Percentiles rank a stretch among this genome's conserved stretches.
phyloP scores from a whole-genome alignment of 345 rosid species.

The Eucalyptus marginata region DNA sequence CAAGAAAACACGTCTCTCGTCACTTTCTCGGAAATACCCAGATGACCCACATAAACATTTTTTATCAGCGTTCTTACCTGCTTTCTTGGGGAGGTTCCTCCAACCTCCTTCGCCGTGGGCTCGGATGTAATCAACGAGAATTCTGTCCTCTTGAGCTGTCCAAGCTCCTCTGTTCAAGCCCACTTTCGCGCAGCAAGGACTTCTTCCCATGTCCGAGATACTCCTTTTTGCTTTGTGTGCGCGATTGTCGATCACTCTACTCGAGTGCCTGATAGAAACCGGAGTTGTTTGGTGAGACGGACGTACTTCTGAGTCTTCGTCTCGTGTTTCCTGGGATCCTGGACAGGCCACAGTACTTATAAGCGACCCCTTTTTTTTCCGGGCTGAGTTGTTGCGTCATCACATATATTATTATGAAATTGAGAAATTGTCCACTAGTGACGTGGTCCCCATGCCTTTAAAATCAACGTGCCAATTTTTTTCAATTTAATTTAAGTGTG shows the following conservation, averaged over 20 bases:
- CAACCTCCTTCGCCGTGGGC: slow-evolving; percentile 12
- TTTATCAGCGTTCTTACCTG: neutral
- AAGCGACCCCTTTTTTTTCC: neutral
- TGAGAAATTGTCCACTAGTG: neutral
- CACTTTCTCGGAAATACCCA: neutral
- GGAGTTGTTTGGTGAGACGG: neutral
- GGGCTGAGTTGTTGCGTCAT: neutral
- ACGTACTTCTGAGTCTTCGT: neutral
- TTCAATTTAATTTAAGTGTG: neutral
- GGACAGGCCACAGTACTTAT: neutral
- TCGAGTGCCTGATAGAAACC: neutral
- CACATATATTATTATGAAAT: neutral
- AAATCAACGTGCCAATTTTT: neutral
- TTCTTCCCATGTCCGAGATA: slow-evolving; percentile 6
- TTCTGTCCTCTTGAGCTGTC: slow-evolving; percentile 9
- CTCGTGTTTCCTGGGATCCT: neutral
- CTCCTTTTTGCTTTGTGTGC: neutral
- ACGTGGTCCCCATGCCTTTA: neutral
- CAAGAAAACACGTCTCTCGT: neutral
- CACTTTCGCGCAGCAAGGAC: slow-evolving; percentile 3
- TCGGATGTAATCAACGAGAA: neutral
- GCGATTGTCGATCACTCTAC: neutral
- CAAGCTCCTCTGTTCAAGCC: slow-evolving; percentile 17
- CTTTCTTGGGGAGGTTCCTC: slow-evolving; percentile 1
- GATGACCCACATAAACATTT: neutral